phyloP scores from a whole-genome alignment of 139 green algal genomes.

The Closterium sp. region DNA sequence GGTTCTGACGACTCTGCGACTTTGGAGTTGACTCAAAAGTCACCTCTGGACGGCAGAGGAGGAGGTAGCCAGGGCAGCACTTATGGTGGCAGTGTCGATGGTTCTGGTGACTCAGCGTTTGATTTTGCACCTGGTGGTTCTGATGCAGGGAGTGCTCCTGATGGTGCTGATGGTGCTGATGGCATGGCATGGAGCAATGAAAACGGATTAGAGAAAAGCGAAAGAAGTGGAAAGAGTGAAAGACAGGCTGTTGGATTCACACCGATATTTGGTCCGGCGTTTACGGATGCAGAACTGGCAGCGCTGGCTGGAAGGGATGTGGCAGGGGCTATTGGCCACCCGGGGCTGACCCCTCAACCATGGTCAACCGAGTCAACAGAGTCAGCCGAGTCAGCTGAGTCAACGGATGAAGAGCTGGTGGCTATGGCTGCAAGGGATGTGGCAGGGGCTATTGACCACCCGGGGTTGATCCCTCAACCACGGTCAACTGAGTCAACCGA shows the following conservation, averaged over 20 bases:
- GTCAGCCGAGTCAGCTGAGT: background rate
- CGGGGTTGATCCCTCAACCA: background rate
- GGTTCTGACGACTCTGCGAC: background rate
- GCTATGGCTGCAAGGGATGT: background rate
- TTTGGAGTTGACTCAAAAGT: too few species aligned
- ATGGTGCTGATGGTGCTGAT: too few species aligned
- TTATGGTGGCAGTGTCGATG: background rate
- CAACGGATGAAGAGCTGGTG: background rate
- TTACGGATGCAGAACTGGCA: background rate
- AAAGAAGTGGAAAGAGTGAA: background rate
- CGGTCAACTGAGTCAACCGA: background rate
- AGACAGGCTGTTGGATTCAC: background rate
- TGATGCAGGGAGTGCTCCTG: too few species aligned
- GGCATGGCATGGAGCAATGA: too few species aligned
- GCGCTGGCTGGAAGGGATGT: background rate
- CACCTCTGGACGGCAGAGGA: background rate
- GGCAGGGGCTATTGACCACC: background rate
- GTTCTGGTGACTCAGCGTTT: background rate
- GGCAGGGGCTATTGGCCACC: background rate
- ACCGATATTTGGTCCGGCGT: too few species aligned
- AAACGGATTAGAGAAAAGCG: too few species aligned
- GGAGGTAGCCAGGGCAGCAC: too few species aligned
- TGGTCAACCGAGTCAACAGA: background rate
- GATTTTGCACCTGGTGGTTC: background rate
- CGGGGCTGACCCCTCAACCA: background rate